A percentile compares a stretch with the other conserved stretches of the same genome.
Evolutionary conservation across 768 basidiomycete species (phyloP).

Genomic region (Rhizopogon salebrosus): DNA sequence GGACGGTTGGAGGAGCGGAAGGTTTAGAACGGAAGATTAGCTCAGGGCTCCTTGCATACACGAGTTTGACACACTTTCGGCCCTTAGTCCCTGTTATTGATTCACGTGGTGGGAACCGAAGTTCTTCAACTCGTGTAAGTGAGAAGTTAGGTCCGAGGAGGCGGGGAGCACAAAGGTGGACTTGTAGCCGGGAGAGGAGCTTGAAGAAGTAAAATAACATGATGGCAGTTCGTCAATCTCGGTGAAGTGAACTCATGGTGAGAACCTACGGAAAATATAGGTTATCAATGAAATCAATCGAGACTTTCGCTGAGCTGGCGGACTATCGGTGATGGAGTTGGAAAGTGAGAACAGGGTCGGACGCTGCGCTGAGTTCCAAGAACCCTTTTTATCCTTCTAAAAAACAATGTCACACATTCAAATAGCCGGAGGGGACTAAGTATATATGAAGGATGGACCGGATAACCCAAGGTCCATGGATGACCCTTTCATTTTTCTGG

Average conservation of each 20-base stretch:
- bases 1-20: slow-evolving; percentile 18
- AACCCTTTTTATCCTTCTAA: neutral
- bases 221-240: slow-evolving; percentile 18
- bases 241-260: slow-evolving; percentile 1
- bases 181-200: neutral
- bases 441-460: too few species aligned
- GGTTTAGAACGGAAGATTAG: slow-evolving; percentile 30
- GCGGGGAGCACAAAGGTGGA: slow-evolving; percentile 6
- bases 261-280: slow-evolving; percentile 21
- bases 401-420: neutral
- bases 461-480: neutral
- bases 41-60: slow-evolving; percentile 28
- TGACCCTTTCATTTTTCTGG: neutral
- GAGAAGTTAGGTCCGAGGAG: slow-evolving; percentile 16
- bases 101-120: slow-evolving; percentile 34
- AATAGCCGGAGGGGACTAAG: neutral
- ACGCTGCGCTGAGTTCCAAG: slow-evolving; percentile 23
- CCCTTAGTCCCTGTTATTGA: slow-evolving; percentile 21
- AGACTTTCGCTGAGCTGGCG: slow-evolving; percentile 32
- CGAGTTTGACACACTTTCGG: slow-evolving; percentile 32
- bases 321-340: slow-evolving; percentile 24
- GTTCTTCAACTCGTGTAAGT: slow-evolving; percentile 11
- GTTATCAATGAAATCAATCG: slow-evolving; percentile 12
- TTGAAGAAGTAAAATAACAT: slow-evolving; percentile 13
- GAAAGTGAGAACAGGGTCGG: slow-evolving; percentile 15